These are phyloP conservation scores for Trichoderma hamatum DNA, from an alignment of 2,329 filamentous ascomycete genomes.

Conservation along the genomic window DNA sequence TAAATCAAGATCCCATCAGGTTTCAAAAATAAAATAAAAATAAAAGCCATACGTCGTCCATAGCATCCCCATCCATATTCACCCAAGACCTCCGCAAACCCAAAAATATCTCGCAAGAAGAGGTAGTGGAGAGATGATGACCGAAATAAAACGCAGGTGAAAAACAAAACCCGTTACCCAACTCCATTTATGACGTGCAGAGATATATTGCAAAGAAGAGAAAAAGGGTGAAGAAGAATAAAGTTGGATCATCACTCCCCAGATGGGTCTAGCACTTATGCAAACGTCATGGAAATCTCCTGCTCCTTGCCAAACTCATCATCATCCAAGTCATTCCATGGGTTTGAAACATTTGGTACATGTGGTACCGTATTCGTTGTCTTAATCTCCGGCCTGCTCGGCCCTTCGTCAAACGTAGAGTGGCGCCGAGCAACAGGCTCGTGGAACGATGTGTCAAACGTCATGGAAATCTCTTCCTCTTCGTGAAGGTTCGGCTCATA, in stretches of 20 bases:
- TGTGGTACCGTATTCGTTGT: conserved; percentile 54
- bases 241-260: not conserved
- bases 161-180: conserved; percentile 4
- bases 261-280: conserved; percentile 47
- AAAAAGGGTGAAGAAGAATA: not conserved
- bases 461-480: conserved; percentile 66
- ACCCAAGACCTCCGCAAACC: not conserved
- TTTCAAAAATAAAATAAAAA: not conserved
- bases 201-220: not conserved
- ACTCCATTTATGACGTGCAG: conserved; percentile 15
- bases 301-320: conserved; percentile 72
- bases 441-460: conserved; percentile 68
- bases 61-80: not conserved
- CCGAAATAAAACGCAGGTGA: not conserved
- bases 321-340: conserved; percentile 71
- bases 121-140: not conserved
- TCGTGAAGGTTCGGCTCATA: conserved; percentile 48
- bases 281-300: conserved; percentile 83
- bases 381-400: conserved; percentile 37
- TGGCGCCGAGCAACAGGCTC: conserved; percentile 6
- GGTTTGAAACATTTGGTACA: conserved; percentile 55
- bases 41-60: not conserved
- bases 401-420: conserved; percentile 33
- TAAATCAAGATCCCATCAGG: conserved; percentile 8
- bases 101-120: not conserved